phyloP scores from a whole-genome alignment of 1,284 basidiomycete species.

The Cutaneotrichosporon arboriforme region DNA sequence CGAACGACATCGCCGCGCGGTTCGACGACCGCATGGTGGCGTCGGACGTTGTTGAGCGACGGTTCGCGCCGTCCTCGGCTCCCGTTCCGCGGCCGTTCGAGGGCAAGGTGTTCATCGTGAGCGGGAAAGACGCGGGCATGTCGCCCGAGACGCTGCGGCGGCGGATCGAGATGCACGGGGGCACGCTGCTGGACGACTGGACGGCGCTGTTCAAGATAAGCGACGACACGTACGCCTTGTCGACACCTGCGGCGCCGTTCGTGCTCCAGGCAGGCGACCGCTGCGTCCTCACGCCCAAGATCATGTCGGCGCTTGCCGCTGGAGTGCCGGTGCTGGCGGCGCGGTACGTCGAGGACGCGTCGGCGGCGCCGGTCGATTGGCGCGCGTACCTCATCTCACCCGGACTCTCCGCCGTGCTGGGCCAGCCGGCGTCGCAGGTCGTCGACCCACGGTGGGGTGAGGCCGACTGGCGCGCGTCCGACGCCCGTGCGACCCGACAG shows the following conservation, averaged over 20 bases:
- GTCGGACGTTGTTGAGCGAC: not conserved
- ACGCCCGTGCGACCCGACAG: conserved; percentile 51
- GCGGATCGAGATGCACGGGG: conserved; percentile 57
- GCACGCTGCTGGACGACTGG: conserved; percentile 61
- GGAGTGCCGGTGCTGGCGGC: conserved; percentile 75
- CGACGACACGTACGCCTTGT: conserved; percentile 2
- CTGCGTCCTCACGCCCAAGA: conserved; percentile 64
- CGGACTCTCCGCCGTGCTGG: conserved; percentile 57
- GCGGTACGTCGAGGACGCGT: conserved; percentile 57
- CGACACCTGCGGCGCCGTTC: conserved; percentile 45
- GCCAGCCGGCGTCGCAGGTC: conserved; percentile 60
- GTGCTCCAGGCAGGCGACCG: conserved; percentile 65
- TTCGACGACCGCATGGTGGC: conserved; percentile 9
- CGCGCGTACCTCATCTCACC: conserved; percentile 60
- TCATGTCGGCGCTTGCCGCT: conserved; percentile 69
- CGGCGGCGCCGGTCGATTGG: conserved; percentile 55
- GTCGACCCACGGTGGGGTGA: conserved; percentile 66
- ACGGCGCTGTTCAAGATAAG: conserved; percentile 54
- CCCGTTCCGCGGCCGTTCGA: conserved; percentile 1
- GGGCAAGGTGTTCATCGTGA: conserved; percentile 19
- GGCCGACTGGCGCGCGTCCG: conserved; percentile 48
- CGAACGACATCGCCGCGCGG: not conserved
- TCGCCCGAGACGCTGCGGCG: conserved; percentile 45
- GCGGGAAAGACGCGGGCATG: not conserved
- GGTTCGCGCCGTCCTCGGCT: not conserved